A percentile compares a stretch with the other conserved stretches of the same genome.
Conservation (phyloP, 1,139 yeast species). For the Pichia sp. region DNA sequence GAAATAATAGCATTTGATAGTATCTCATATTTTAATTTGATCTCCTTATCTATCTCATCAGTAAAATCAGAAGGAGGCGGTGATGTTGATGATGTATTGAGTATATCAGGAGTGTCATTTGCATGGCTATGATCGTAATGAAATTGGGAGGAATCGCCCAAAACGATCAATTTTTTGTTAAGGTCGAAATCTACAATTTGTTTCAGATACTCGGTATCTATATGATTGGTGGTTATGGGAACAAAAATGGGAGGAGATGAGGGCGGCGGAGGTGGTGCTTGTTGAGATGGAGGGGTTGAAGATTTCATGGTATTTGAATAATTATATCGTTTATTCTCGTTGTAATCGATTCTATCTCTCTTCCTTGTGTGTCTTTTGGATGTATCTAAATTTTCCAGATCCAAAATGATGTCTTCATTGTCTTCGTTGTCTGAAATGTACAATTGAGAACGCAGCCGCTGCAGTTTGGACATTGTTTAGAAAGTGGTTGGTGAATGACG, state of each 20-base stretch:
- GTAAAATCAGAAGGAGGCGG: constrained; percentile 1
- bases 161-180: constrained; percentile 6
- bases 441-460: constrained; percentile 18
- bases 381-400: neutral
- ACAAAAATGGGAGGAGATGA: neutral
- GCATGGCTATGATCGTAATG: neutral
- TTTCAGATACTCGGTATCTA: constrained; percentile 4
- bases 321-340: constrained; percentile 17
- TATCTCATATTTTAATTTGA: constrained; percentile 2
- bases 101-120: neutral
- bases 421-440: constrained; percentile 24
- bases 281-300: neutral
- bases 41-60: constrained; percentile 1
- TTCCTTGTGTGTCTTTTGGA: neutral
- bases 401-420: constrained; percentile 13
- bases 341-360: constrained; percentile 18
- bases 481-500: no score
- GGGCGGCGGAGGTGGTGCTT: neutral
- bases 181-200: constrained; percentile 7
- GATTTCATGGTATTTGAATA: neutral
- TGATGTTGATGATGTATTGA: neutral
- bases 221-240: neutral
- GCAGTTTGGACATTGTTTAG: constrained; percentile 8
- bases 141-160: constrained; percentile 1
- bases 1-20: neutral